Base-by-base conservation (phyloP, 805 yeast genomes). In the Cyberlindnera mycetangii region DNA sequence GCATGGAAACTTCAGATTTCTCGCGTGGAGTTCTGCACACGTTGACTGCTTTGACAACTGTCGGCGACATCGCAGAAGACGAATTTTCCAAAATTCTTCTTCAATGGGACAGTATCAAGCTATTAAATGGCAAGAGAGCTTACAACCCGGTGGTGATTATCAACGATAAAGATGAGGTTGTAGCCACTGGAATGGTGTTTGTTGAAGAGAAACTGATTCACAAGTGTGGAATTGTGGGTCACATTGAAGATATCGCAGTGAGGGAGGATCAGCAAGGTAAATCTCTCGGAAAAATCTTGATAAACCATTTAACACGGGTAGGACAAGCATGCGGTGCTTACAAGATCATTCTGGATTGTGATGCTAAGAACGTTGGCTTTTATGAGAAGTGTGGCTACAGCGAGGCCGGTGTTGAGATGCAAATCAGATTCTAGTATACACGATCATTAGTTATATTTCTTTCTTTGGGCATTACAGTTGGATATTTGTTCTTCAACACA, bases 231-330 rank as follows among this genome's bases (percentile, higher is more conserved):
- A 65, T 74, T 41, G 95, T 88, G 5, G 98, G 98, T 2, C 98
- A 92, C 67, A 85, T 92, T 51, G 99, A 92, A 60, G 99, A 92
- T 62, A 92, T 92, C 49, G 84, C 97, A 1, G 95, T 92, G 4
- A 72, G 80, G 16, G 60, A 63, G 24, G 67, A 72, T 16, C 86
- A 86, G 60, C 97, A 90, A 59, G 99, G 99, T 7, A 81, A 83
- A 60, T 79, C 79, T 54, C 68, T 92, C 37, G 99, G 99, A 0
- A 69, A 73, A 53, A 66, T 72, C 15, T 62, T 92, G 65, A 86
- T 92, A 52, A 68, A 72, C 15, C 69, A 76, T 8, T 70, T 92
- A 59, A 75, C 83, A 4, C 67, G 70, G 19, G 59, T 85, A 24
- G 97, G 86, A 2, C 54, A 74, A 41, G 56, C 65, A 3, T 59